Evolutionary conservation across 2,329 filamentous ascomycete genomes (phyloP).

Genomic region (Monosporascus sp.): DNA sequence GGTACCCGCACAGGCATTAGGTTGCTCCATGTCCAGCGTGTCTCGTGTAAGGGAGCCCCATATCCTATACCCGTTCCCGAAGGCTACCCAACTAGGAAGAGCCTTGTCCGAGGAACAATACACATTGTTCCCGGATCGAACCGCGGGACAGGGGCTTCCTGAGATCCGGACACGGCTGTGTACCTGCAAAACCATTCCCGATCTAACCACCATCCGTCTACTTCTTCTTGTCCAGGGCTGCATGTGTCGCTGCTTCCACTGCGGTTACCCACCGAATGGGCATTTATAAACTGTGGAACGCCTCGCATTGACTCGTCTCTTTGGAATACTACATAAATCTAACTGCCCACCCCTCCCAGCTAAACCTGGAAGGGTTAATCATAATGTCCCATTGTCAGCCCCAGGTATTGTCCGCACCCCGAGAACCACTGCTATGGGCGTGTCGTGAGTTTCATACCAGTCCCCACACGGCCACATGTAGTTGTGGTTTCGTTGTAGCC

Average conservation of each 20-base stretch:
- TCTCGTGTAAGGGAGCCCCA: background rate
- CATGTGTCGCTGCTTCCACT: background rate
- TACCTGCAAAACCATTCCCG: background rate
- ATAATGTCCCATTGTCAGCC: background rate
- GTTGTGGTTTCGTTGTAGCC: constrained; percentile 26
- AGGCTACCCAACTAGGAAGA: background rate
- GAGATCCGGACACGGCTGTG: background rate
- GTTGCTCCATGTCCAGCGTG: background rate
- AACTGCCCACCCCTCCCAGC: background rate
- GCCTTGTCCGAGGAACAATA: background rate
- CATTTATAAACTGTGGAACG: background rate
- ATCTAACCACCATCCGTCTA: background rate
- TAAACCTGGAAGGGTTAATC: background rate
- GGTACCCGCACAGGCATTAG: background rate
- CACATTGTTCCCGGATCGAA: background rate
- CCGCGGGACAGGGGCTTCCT: background rate
- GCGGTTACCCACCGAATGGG: background rate
- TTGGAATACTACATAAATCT: background rate
- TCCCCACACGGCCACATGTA: constrained; percentile 23
- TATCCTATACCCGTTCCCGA: background rate
- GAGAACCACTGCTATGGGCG: constrained; percentile 10
- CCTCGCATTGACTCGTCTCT: background rate
- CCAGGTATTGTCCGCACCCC: background rate
- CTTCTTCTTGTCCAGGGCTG: background rate
- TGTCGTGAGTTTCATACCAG: constrained; percentile 22